A percentile compares a stretch with the other conserved stretches of the same genome.
These are phyloP conservation scores for Dillenia turbinata DNA, from an alignment of 164 flowering plant genomes.

Conservation along the genomic window DNA sequence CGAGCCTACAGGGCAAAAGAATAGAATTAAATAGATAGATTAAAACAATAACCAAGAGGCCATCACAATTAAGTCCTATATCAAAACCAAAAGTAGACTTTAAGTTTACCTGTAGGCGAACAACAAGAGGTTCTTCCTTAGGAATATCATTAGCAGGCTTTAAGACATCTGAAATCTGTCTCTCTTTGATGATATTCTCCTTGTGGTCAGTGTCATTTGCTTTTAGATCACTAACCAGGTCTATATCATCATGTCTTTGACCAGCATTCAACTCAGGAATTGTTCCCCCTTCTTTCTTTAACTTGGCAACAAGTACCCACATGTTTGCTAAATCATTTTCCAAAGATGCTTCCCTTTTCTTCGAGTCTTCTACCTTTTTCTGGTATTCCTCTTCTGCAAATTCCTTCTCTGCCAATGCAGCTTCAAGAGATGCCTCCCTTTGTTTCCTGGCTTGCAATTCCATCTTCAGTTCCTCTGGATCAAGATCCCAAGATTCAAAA, in stretches of 20 bases:
- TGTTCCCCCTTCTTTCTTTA: constrained; percentile 70
- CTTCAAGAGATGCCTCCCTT: constrained; percentile 78
- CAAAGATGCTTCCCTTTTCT: constrained; percentile 73
- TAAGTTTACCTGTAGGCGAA: constrained; percentile 66
- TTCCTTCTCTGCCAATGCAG: constrained; percentile 87
- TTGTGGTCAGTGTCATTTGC: constrained; percentile 23
- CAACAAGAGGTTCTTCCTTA: constrained; percentile 71
- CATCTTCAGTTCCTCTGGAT: constrained; percentile 72
- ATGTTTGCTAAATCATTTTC: constrained; percentile 97
- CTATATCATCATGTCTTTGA: constrained; percentile 27
- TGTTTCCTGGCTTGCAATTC: constrained; percentile 86
- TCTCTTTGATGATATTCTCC: constrained; percentile 31
- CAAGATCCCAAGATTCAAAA: constrained; percentile 68
- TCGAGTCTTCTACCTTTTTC: constrained; percentile 71
- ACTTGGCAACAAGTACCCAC: constrained; percentile 98
- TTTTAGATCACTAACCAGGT: constrained; percentile 27
- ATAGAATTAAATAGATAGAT: constrained; percentile 2
- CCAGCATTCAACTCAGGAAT: constrained; percentile 32
- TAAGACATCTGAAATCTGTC: constrained; percentile 31
- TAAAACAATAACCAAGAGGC: not conserved
- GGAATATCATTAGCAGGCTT: constrained; percentile 34
- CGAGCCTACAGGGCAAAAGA: constrained; percentile 51
- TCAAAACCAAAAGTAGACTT: no score
- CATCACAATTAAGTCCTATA: no score
- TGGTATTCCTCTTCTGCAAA: constrained; percentile 63